Base-by-base conservation (phyloP, 352 stramenopile species). In the Peronospora belbahrii region DNA sequence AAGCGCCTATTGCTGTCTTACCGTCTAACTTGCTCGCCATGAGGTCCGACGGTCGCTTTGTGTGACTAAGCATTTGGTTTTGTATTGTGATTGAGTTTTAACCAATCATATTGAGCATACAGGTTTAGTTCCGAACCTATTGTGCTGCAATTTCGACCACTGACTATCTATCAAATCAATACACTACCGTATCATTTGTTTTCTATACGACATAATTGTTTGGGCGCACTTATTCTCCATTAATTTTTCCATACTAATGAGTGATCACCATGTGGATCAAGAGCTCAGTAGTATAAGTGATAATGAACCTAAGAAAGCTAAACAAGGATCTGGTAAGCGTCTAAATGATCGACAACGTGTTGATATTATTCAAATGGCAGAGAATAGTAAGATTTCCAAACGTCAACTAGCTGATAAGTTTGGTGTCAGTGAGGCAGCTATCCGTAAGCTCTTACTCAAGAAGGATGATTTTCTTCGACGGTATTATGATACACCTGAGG, bases 291-390 rank as follows among this genome's bases (percentile, higher is more conserved):
- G n/a, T 10, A 15, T 8, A 11, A 36, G 13, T 19, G 39, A 50
- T 20, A 25, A 34, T 10, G 50, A 56, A 23, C 34, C 55, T 34
- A 83, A 82, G 67, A 86, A 83, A 54, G 62, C 57, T 19, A 82
- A 82, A 48, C 70, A 88, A 42, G 76, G 76, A 13, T 62, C 65
- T 27, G 77, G 74, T 39, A 87, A 85, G 62, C 77, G 77, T 7
- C 60, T 89, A 45, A 87, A 84, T 52, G 77, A 89, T 57, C 80
- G 81, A 35, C 70, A 89, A 70, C 77, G 77, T 52, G 68, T 89
- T 25, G 74, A 89, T 49, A 87, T 89, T 58, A 89, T 89, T 59
- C 77, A 89, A 59, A 71, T 85, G 45, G 67, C 74, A 2, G 77
- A 87, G 55, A 85, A 85, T 52, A 71, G 52, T 58, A 83, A 82